These are phyloP conservation scores for Sinapis alba DNA, from an alignment of 441 rosid genomes.

Conservation along the genomic window DNA sequence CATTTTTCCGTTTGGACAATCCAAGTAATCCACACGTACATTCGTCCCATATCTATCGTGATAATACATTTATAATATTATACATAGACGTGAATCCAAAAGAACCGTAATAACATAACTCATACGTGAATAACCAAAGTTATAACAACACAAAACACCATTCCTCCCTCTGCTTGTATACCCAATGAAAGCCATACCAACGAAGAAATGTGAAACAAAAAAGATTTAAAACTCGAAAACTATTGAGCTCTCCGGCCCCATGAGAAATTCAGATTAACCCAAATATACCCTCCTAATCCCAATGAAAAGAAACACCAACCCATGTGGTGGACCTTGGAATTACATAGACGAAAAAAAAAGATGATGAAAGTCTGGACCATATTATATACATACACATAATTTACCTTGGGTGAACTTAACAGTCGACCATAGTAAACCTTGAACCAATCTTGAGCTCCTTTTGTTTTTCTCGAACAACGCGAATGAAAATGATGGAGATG, in stretches of 20 bases:
- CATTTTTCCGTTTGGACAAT: conserved; percentile 9
- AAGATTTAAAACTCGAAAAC: conserved; percentile 21
- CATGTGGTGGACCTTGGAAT: conserved; percentile 41
- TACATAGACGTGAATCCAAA: neutral
- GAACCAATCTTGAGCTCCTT: conserved; percentile 25
- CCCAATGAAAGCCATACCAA: conserved; percentile 38
- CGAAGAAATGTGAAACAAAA: conserved; percentile 26
- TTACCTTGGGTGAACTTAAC: conserved; percentile 33
- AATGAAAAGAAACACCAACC: conserved; percentile 35
- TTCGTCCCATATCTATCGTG: conserved; percentile 6
- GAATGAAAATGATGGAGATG: conserved; percentile 31
- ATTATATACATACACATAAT: conserved; percentile 36
- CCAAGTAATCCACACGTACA: conserved; percentile 10
- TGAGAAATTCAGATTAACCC: conserved; percentile 35
- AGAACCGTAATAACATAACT: conserved; percentile 32
- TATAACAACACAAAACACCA: conserved; percentile 30
- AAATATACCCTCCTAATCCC: conserved; percentile 37
- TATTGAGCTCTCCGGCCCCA: conserved; percentile 30
- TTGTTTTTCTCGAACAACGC: conserved; percentile 27
- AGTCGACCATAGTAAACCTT: conserved; percentile 36
- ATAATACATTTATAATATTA: neutral
- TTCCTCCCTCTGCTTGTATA: conserved; percentile 35
- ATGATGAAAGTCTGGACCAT: conserved; percentile 38
- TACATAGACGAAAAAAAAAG: conserved; percentile 23
- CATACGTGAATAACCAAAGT: conserved; percentile 34